Evolutionary conservation across 2,329 filamentous ascomycete species (phyloP).

Genomic region (Corynespora cassiicola): DNA sequence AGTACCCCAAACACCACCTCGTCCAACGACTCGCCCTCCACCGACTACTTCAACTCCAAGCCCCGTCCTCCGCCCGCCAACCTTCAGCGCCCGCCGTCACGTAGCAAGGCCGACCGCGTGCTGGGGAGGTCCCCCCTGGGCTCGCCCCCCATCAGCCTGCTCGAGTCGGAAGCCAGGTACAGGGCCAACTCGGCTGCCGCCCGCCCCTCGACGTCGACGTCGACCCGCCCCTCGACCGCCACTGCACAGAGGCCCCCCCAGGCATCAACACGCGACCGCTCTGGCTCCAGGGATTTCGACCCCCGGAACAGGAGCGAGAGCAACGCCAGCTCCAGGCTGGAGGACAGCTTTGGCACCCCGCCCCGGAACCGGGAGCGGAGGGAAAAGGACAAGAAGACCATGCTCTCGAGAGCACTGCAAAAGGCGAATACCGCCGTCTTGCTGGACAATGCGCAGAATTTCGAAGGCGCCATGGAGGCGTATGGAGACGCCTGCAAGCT

Average conservation of each 20-base stretch:
- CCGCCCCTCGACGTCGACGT: constrained; percentile 21
- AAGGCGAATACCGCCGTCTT: constrained; percentile 96
- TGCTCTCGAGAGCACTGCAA: constrained; percentile 93
- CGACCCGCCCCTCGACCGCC: constrained; percentile 26
- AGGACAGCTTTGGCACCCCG: constrained; percentile 39
- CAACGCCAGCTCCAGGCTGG: constrained; percentile 38
- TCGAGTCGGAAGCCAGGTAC: constrained; percentile 40
- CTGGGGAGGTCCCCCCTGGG: constrained; percentile 40
- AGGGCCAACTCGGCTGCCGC: constrained; percentile 22
- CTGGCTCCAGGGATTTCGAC: constrained; percentile 25
- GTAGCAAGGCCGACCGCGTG: constrained; percentile 34
- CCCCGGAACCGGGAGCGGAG: constrained; percentile 50
- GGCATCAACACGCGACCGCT: constrained; percentile 20
- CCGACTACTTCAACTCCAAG: constrained; percentile 49
- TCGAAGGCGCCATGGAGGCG: constrained; percentile 86
- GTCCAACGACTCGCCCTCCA: constrained; percentile 29
- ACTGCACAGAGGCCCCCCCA: constrained; percentile 26
- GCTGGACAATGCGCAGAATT: constrained; percentile 94
- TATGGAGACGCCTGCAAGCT: constrained; percentile 91
- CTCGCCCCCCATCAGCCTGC: constrained; percentile 38
- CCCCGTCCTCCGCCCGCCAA: constrained; percentile 20
- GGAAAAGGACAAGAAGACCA: constrained; percentile 76
- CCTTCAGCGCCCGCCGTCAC: constrained; percentile 35
- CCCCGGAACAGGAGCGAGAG: constrained; percentile 36
- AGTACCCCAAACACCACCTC: constrained; percentile 39